Percentiles rank a stretch among this genome's conserved stretches.
These are phyloP conservation scores for Manihot esculenta DNA, from an alignment of 441 rosid species.

Conservation along the genomic window DNA sequence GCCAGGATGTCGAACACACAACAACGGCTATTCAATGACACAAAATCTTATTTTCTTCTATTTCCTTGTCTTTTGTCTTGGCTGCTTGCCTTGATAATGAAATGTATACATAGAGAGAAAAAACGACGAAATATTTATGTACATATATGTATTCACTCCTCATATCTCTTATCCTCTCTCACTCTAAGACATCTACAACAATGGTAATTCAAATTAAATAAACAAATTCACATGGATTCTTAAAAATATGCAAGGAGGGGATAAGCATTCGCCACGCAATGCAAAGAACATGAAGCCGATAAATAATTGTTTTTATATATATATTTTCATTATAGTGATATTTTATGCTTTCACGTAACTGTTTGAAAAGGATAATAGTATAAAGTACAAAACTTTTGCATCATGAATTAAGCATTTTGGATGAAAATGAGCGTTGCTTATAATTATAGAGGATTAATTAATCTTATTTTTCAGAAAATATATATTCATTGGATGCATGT, in stretches of 20 bases:
- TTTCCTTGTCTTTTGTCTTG: conserved; percentile 42
- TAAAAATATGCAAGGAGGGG: neutral
- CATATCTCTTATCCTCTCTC: conserved; percentile 23
- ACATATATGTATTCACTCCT: conserved; percentile 15
- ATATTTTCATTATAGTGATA: no score
- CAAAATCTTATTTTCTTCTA: conserved; percentile 39
- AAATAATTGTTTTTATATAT: neutral
- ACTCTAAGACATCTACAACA: neutral
- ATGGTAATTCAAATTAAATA: neutral
- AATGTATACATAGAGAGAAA: conserved; percentile 15
- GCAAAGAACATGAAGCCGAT: neutral
- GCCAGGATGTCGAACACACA: conserved; percentile 40
- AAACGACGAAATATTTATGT: conserved; percentile 28
- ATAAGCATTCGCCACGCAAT: conserved; percentile 11
- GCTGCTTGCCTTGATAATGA: conserved; percentile 28
- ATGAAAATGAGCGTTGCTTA: no score
- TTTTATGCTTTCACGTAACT: neutral
- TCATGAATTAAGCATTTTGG: no score
- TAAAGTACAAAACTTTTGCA: neutral
- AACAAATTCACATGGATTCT: neutral
- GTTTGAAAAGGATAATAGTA: conserved; percentile 5
- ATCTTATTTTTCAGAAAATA: no score
- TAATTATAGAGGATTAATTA: no score
- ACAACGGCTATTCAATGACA: conserved; percentile 20
- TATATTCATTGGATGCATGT: no score